phyloP scores from a whole-genome alignment of 352 stramenopile genomes.

The Pythium volutum region DNA sequence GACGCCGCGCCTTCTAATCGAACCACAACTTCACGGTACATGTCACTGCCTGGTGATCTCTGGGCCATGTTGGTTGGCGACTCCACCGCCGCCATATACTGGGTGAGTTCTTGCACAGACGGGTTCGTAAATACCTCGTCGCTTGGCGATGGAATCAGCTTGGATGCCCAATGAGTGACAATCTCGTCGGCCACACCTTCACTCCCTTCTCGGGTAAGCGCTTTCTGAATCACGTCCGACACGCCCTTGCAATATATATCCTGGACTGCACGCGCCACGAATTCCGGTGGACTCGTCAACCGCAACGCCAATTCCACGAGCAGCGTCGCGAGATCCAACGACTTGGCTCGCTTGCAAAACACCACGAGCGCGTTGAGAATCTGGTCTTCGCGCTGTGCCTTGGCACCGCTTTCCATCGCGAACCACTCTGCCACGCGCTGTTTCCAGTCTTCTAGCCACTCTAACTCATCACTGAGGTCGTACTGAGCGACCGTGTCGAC shows the following conservation, averaged over 20 bases:
- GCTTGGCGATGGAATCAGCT: neutral
- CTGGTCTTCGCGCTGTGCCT: constrained; percentile 15
- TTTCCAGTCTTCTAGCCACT: constrained; percentile 16
- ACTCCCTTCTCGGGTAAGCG: constrained; percentile 9
- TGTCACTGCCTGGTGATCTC: neutral
- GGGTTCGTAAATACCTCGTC: neutral
- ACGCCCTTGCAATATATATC: constrained; percentile 28
- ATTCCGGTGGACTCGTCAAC: constrained; percentile 17
- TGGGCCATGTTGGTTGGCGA: neutral
- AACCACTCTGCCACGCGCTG: constrained; percentile 17
- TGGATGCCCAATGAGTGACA: constrained; percentile 14
- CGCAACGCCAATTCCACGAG: constrained; percentile 22
- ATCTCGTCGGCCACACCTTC: constrained; percentile 6
- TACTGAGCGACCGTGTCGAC: constrained; percentile 7
- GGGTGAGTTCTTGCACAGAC: constrained; percentile 2
- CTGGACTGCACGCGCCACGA: constrained; percentile 14
- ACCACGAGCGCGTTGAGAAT: constrained; percentile 26
- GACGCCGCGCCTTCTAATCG: constrained; percentile 7
- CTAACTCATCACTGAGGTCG: neutral
- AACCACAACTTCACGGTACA: constrained; percentile 7
- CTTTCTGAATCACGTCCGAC: constrained; percentile 23
- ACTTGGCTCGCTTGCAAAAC: constrained; percentile 19
- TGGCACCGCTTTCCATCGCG: neutral
- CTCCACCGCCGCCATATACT: constrained; percentile 9
- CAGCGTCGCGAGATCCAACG: constrained; percentile 22